phyloP scores from a whole-genome alignment of 2,329 filamentous ascomycete genomes.

The Drechslerella dactyloides region DNA sequence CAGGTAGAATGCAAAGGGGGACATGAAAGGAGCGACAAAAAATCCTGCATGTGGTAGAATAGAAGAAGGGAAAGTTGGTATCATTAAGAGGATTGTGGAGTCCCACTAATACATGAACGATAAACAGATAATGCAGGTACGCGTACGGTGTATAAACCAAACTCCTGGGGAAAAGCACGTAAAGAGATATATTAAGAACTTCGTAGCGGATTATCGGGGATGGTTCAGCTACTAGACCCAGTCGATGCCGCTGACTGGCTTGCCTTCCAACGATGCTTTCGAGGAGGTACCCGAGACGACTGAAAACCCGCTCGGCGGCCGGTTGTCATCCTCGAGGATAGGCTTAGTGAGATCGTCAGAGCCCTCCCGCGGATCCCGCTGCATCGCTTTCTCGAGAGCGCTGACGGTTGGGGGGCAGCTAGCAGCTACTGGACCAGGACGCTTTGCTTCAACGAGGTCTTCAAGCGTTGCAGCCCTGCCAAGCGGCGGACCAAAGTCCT shows the following conservation, averaged over 20 bases:
- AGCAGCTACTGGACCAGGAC: slow-evolving; percentile 2
- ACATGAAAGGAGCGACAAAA: slow-evolving; percentile 13
- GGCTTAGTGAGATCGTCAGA: slow-evolving; percentile 15
- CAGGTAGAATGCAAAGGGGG: slow-evolving; percentile 20
- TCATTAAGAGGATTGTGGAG: slow-evolving; percentile 21
- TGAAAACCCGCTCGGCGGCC: slow-evolving; percentile 36
- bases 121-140: slow-evolving; percentile 8
- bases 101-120: slow-evolving; percentile 13
- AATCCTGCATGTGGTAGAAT: slow-evolving; percentile 9
- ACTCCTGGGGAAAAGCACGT: slow-evolving; percentile 13
- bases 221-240: slow-evolving; percentile 21
- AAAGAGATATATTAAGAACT: neutral
- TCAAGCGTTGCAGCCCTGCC: slow-evolving; percentile 25
- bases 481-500: slow-evolving; percentile 12
- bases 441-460: slow-evolving; percentile 23
- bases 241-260: slow-evolving; percentile 26
- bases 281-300: slow-evolving; percentile 1
- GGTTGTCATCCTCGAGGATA: slow-evolving; percentile 7
- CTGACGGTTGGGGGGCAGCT: neutral
- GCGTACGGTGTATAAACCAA: slow-evolving; percentile 7
- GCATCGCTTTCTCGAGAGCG: slow-evolving; percentile 19
- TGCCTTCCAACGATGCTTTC: slow-evolving; percentile 21
- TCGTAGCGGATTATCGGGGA: slow-evolving; percentile 1
- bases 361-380: slow-evolving; percentile 9
- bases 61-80: slow-evolving; percentile 8